Evolutionary conservation across 208 protist genomes (phyloP).

Genomic region (Pavlovales sp.): DNA sequence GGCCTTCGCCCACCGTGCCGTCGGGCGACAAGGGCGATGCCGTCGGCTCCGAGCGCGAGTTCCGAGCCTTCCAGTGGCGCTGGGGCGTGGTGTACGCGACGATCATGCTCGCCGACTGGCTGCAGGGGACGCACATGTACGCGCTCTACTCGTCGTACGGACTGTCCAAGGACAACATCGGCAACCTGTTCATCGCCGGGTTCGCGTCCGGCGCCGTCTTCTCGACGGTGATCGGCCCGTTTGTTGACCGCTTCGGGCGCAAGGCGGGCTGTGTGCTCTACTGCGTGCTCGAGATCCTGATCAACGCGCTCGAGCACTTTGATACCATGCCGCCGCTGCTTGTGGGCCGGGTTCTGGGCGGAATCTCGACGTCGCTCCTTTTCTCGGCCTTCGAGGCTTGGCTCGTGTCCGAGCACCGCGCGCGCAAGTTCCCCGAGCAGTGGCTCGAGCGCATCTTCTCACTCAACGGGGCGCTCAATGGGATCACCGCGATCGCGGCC

Average conservation of each 20-base stretch:
- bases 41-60: background rate
- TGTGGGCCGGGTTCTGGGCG: background rate
- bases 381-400: conserved; percentile 23
- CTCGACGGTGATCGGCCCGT: background rate
- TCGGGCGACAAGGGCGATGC: too few species aligned
- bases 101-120: conserved; percentile 22
- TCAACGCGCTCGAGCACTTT: conserved; percentile 19
- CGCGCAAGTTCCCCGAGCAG: background rate
- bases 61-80: background rate
- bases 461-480: background rate
- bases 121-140: conserved; percentile 28
- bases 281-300: background rate
- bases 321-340: background rate
- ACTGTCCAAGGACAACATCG: background rate
- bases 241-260: background rate
- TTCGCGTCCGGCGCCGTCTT: conserved; percentile 3
- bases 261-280: background rate
- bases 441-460: background rate
- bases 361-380: conserved; percentile 16
- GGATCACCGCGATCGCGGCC: background rate
- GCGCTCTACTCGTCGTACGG: background rate
- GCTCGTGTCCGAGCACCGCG: conserved; percentile 13
- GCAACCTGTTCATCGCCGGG: conserved; percentile 1
- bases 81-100: background rate
- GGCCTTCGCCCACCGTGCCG: too few species aligned